Conservation (phyloP, 768 basidiomycete genomes). For the Tubosaeta sp. region DNA sequence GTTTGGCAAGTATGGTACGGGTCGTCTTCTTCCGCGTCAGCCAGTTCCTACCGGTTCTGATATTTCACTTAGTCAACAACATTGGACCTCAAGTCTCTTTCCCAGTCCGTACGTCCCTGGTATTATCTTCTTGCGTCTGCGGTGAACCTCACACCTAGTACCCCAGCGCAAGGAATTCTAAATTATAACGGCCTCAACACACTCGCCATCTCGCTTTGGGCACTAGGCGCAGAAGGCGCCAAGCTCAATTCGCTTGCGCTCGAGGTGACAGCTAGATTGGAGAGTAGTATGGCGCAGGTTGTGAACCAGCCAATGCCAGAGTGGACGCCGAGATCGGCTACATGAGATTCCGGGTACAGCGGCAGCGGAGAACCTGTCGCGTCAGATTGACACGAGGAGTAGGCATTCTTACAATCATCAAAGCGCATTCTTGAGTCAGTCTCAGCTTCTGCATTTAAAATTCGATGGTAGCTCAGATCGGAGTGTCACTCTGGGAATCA, state of each 20-base stretch:
- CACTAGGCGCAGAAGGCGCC: constrained; percentile 37
- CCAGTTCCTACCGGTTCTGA: background rate
- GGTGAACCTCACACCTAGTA: constrained; percentile 6
- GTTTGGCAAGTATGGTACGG: constrained; percentile 25
- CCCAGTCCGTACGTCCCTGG: constrained; percentile 20
- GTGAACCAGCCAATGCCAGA: constrained; percentile 27
- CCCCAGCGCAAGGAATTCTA: constrained; percentile 45
- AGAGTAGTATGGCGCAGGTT: constrained; percentile 21
- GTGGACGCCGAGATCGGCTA: constrained; percentile 18
- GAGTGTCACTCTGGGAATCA: no score
- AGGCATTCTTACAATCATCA: no score
- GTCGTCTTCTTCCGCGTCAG: no score
- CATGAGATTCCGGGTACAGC: constrained; percentile 1
- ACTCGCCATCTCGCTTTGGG: constrained; percentile 47
- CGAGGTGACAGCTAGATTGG: constrained; percentile 31
- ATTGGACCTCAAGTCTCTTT: constrained; percentile 23
- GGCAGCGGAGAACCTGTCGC: background rate
- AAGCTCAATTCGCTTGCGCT: constrained; percentile 38
- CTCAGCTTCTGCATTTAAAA: background rate
- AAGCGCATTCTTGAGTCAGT: background rate
- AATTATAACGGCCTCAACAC: constrained; percentile 47
- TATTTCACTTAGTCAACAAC: constrained; percentile 13
- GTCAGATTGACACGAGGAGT: background rate
- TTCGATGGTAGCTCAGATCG: background rate
- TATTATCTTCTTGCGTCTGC: background rate